Evolutionary conservation across 2,329 filamentous ascomycete genomes (phyloP), one percentile per base, ranked within the genome.

Genomic region (Catunica adiposa): DNA sequence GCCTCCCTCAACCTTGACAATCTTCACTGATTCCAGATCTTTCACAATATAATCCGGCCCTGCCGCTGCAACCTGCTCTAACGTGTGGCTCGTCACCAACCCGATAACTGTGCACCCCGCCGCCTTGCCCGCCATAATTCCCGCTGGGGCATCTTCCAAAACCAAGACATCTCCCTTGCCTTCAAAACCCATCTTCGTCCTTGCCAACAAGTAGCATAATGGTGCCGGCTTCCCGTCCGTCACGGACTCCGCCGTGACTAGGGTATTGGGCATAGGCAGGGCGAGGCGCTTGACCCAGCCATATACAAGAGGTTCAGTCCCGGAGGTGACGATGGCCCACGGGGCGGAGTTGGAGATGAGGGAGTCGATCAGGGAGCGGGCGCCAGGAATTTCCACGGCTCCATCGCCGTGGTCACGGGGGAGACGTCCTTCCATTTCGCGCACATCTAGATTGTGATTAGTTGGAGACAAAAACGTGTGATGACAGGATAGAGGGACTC

Each of bases 311-410:
- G 72, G 80, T 54, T 70, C 66, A 1, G 83, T 86, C 44, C 84
- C 86, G 1, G 83, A 88, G 0, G 81, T 84, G 57, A 89, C 89
- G 62, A 97, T 94, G 53, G 87, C 86, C 92, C 90, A 97, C 56
- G 82, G 83, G 2, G 78, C 79, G 44, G 71, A 68, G 53, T 71
- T 71, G 38, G 73, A 67, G 60, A 84, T 83, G 44, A 96, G 75
- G 31, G 73, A 67, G 59, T 79, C 72, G 52, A 95, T 77, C 55
- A 95, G 75, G 29, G 73, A 66, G 59, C 89, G 79, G 5, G 86
- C 84, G 11, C 90, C 92, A 1, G 88, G 87, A 61, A 97, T 88
- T 67, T 95, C 89, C 58, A 82, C 74, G 40, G 88, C 90, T 66
- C 90, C 83, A 42, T 75, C 68, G 55, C 87, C 88, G 69, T 86